A percentile compares a stretch with the other conserved stretches of the same genome.
Evolutionary conservation across 768 basidiomycete genomes (phyloP).

Genomic region (Lepiota subincarnata): DNA sequence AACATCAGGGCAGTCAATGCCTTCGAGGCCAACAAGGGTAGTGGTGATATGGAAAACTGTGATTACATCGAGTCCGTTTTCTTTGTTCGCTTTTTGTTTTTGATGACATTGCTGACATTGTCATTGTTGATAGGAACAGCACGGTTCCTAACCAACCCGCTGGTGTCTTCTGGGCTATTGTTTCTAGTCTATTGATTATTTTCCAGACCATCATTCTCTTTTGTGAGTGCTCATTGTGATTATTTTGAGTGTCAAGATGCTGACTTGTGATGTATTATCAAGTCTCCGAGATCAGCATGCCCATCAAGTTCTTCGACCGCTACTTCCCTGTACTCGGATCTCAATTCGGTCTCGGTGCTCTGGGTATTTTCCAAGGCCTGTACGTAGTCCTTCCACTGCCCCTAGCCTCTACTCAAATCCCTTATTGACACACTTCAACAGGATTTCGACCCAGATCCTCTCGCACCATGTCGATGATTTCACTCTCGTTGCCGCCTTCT

Average conservation of each 20-base stretch:
- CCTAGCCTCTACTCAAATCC: not conserved
- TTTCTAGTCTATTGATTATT: conserved; percentile 81
- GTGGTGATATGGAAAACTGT: conserved; percentile 45
- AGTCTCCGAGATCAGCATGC: conserved; percentile 80
- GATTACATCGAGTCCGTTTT: conserved; percentile 74
- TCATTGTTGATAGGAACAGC: conserved; percentile 43
- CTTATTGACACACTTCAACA: conserved; percentile 17
- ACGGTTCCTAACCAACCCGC: conserved; percentile 94
- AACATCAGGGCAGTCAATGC: conserved; percentile 74
- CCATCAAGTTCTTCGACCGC: conserved; percentile 72
- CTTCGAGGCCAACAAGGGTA: conserved; percentile 43
- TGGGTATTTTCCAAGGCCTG: conserved; percentile 83
- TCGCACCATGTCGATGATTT: conserved; percentile 83
- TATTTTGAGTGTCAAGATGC: not conserved
- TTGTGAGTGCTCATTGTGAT: conserved; percentile 31
- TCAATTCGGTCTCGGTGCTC: conserved; percentile 80
- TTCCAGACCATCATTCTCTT: conserved; percentile 76
- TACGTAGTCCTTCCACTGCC: conserved; percentile 31
- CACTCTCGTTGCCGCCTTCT: conserved; percentile 86
- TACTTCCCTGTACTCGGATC: conserved; percentile 90
- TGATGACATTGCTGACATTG: not conserved
- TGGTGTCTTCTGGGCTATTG: conserved; percentile 87
- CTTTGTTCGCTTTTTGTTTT: not conserved
- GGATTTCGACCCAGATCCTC: conserved; percentile 67
- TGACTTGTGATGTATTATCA: not conserved